These are phyloP conservation scores for Colletotrichum sp. DNA, from an alignment of 2,329 filamentous ascomycete genomes.

Conservation along the genomic window DNA sequence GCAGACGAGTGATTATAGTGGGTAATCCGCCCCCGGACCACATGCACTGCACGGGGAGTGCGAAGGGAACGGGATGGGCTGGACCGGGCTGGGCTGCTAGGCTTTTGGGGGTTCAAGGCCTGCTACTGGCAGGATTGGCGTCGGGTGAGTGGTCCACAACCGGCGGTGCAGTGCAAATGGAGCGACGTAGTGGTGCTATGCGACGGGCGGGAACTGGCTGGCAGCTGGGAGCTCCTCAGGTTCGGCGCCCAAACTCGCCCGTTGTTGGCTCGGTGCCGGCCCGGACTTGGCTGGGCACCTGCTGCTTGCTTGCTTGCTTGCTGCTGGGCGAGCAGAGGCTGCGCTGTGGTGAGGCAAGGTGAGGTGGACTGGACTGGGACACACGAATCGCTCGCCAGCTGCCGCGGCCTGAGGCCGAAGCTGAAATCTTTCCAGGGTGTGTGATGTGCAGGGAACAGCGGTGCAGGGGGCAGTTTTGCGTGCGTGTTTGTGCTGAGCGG, in stretches of 20 bases:
- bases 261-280: constrained; percentile 16
- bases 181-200: not conserved
- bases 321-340: not conserved
- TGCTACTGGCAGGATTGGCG: constrained; percentile 7
- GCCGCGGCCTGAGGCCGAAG: not conserved
- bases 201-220: not conserved
- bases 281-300: not conserved
- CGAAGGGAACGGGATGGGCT: constrained; percentile 12
- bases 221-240: not conserved
- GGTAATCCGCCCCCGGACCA: constrained; percentile 18
- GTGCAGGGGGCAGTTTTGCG: not conserved
- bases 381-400: not conserved
- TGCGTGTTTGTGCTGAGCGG: not conserved
- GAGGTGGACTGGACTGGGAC: not conserved
- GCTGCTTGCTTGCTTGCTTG: not conserved
- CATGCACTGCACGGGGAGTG: constrained; percentile 16
- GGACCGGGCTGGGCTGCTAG: constrained; percentile 14
- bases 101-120: not conserved
- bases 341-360: not conserved
- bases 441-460: not conserved
- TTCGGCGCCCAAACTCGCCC: not conserved
- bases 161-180: constrained; percentile 15
- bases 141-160: constrained; percentile 3
- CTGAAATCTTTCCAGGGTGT: not conserved
- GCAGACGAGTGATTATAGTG: constrained; percentile 19